A percentile compares a stretch with the other conserved stretches of the same genome.
Evolutionary conservation across 805 yeast genomes (phyloP).

Genomic region (Candida patagonica): DNA sequence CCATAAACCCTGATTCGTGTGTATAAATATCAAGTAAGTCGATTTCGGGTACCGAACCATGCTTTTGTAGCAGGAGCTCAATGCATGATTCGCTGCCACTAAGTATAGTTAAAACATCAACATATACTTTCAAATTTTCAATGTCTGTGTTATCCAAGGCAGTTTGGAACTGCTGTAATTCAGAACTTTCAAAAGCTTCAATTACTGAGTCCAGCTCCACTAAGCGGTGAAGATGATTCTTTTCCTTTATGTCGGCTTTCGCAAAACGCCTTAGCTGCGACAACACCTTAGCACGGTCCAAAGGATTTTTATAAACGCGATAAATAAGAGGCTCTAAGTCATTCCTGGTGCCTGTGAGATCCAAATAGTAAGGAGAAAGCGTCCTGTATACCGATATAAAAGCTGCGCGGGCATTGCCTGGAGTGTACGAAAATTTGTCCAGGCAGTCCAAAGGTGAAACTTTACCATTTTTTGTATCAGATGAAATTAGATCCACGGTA

Average conservation of each 20-base stretch:
- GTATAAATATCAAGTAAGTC: constrained; percentile 3
- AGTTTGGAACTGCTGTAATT: constrained; percentile 56
- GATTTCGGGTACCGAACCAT: constrained; percentile 9
- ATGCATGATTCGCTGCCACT: constrained; percentile 29
- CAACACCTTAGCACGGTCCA: constrained; percentile 41
- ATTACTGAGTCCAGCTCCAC: constrained; percentile 41
- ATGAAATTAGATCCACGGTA: not conserved
- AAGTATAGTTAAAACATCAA: constrained; percentile 24
- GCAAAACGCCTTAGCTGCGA: constrained; percentile 34
- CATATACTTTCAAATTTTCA: constrained; percentile 27
- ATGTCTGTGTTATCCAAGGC: constrained; percentile 42
- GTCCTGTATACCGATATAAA: constrained; percentile 27
- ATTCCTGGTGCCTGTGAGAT: constrained; percentile 31
- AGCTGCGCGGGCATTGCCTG: constrained; percentile 13
- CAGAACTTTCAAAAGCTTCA: constrained; percentile 65
- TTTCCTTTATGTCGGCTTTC: constrained; percentile 25
- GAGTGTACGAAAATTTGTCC: constrained; percentile 9
- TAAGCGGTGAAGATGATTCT: constrained; percentile 28
- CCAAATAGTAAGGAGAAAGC: constrained; percentile 38
- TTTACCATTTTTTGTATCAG: not conserved
- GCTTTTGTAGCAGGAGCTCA: constrained; percentile 23
- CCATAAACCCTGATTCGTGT: constrained; percentile 14
- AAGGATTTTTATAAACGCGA: constrained; percentile 39
- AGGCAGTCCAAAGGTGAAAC: constrained; percentile 11
- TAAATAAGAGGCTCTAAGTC: constrained; percentile 39